phyloP scores from a whole-genome alignment of 768 basidiomycete genomes.

The Erythrobasidium yunnanense region DNA sequence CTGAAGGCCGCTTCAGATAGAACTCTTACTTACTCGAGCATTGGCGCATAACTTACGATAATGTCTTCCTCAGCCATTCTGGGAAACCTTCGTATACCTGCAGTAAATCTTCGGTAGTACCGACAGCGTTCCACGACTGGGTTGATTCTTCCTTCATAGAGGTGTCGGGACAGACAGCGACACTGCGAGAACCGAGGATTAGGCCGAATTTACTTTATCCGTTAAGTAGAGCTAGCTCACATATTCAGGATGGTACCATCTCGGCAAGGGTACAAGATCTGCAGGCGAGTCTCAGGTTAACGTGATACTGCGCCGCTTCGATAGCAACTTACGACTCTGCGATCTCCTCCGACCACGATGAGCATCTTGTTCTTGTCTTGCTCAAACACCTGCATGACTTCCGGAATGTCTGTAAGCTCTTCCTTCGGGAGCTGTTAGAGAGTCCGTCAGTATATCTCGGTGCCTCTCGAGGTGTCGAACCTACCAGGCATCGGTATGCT shows the following conservation, averaged over 20 bases:
- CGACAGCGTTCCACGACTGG: neutral
- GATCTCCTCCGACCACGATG: slow-evolving; percentile 24
- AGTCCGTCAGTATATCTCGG: slow-evolving; percentile 3
- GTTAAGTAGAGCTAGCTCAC: neutral
- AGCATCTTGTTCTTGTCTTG: slow-evolving; percentile 4
- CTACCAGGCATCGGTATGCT: slow-evolving; percentile 35
- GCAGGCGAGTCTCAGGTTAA: neutral
- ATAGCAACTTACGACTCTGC: slow-evolving; percentile 2
- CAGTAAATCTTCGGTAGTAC: neutral
- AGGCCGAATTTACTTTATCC: neutral
- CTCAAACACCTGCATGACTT: slow-evolving; percentile 3
- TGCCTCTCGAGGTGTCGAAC: slow-evolving; percentile 17
- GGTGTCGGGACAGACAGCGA: neutral
- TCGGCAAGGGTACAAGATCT: slow-evolving; percentile 20
- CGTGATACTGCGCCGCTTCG: too few relatives aligned
- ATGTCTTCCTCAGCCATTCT: neutral
- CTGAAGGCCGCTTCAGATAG: slow-evolving; percentile 27
- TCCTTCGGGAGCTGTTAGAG: neutral
- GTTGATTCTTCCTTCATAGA: neutral
- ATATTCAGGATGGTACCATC: neutral
- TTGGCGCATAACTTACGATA: neutral
- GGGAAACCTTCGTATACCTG: neutral
- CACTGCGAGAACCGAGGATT: neutral
- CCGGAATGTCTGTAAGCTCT: neutral
- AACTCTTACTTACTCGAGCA: neutral